Conservation (phyloP, 2,329 filamentous ascomycete genomes). For the Verticillium nonalfalfae region DNA sequence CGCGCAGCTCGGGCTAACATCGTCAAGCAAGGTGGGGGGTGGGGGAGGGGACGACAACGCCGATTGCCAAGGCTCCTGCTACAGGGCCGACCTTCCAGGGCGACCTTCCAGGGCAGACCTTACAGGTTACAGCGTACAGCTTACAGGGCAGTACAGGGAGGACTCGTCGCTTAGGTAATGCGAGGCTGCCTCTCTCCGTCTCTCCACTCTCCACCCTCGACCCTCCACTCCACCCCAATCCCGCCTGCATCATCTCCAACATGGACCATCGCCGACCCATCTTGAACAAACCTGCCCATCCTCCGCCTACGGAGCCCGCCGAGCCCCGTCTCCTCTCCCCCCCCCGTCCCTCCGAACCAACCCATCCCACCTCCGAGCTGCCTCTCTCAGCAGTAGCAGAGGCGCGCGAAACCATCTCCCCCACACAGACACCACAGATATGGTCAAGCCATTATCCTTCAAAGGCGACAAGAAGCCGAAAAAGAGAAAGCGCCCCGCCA, state of each 20-base stretch:
- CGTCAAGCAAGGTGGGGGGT: not conserved
- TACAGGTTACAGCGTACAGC: no score
- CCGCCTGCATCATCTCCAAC: not conserved
- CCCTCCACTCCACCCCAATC: not conserved
- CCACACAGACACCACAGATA: slow-evolving; percentile 26
- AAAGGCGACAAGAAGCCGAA: slow-evolving; percentile 96
- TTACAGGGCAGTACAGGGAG: not conserved
- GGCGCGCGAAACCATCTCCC: not conserved
- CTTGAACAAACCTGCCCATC: not conserved
- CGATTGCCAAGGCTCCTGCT: not conserved
- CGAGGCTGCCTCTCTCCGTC: not conserved
- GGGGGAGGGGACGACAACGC: not conserved
- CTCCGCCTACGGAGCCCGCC: slow-evolving; percentile 2
- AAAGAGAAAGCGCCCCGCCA: slow-evolving; percentile 73
- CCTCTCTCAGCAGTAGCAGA: not conserved
- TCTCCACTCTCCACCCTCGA: not conserved
- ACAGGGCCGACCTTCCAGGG: not conserved
- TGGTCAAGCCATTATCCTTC: slow-evolving; percentile 89
- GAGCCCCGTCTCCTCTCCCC: not conserved
- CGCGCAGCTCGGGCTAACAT: not conserved
- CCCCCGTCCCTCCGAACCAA: no score
- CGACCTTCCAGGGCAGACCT: no score
- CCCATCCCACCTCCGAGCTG: not conserved
- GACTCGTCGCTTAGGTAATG: not conserved
- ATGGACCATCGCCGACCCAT: not conserved